phyloP scores from a whole-genome alignment of 2,329 filamentous ascomycete genomes.

The Coniochaeta prunicola region DNA sequence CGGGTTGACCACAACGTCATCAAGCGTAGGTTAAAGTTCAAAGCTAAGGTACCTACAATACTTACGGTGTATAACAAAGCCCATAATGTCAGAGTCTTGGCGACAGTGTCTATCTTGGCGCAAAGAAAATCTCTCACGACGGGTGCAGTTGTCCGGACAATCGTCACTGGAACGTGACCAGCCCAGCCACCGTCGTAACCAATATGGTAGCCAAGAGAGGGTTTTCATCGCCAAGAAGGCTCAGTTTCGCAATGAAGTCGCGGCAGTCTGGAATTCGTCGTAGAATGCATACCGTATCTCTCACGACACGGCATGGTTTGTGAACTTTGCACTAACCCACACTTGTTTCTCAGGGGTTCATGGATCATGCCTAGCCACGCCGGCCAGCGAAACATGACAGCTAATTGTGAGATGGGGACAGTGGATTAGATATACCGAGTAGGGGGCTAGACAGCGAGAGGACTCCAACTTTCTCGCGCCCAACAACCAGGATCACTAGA shows the following conservation, averaged over 20 bases:
- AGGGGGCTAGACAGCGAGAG: not conserved
- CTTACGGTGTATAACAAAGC: not conserved
- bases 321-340: not conserved
- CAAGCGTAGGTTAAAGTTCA: not conserved
- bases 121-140: not conserved
- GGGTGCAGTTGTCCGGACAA: not conserved
- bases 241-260: not conserved
- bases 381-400: not conserved
- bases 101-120: not conserved
- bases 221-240: not conserved
- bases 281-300: not conserved
- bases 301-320: not conserved
- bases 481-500: not conserved
- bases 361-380: not conserved
- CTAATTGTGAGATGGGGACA: not conserved
- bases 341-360: not conserved
- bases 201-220: not conserved
- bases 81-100: not conserved
- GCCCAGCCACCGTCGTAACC: not conserved
- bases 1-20: not conserved
- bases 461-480: not conserved
- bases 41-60: not conserved
- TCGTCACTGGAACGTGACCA: not conserved
- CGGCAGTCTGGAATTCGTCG: not conserved
- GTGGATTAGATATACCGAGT: not conserved